Conservation (phyloP, 202 grass and related monocot species). For the Hordeum pubiflorum region DNA sequence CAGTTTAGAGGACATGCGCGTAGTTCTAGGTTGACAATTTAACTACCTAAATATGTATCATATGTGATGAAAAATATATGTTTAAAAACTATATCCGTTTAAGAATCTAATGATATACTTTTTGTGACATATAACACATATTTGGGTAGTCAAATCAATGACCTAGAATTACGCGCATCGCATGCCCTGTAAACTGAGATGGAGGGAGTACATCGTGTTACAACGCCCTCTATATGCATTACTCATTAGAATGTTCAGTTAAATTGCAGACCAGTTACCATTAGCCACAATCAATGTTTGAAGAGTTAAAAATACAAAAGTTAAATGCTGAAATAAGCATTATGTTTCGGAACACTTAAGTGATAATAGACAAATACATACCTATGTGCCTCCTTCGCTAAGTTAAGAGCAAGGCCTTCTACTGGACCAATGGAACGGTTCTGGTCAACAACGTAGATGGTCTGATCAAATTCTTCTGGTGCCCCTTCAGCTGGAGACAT, state of each 20-base stretch:
- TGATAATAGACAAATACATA: constrained; percentile 7
- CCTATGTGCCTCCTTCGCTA: constrained; percentile 83
- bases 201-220: neutral
- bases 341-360: neutral
- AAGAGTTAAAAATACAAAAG: neutral
- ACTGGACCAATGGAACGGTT: constrained; percentile 60
- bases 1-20: too few relatives aligned
- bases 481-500: constrained; percentile 81
- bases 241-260: neutral
- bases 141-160: too few relatives aligned
- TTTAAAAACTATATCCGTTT: too few relatives aligned
- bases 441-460: constrained; percentile 59
- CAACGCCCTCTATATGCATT: neutral
- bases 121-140: too few relatives aligned
- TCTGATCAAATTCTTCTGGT: constrained; percentile 95
- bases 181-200: too few relatives aligned
- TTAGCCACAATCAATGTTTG: neutral
- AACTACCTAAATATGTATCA: too few relatives aligned
- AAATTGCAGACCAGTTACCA: neutral
- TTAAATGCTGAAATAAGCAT: neutral
- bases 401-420: constrained; percentile 71
- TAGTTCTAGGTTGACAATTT: too few relatives aligned
- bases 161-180: too few relatives aligned
- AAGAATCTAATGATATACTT: too few relatives aligned
- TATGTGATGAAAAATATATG: too few relatives aligned